Evolutionary conservation across 371 early-diverging fungal genomes (phyloP), one percentile per base, ranked within the genome.

Genomic region (Circinella minor): DNA sequence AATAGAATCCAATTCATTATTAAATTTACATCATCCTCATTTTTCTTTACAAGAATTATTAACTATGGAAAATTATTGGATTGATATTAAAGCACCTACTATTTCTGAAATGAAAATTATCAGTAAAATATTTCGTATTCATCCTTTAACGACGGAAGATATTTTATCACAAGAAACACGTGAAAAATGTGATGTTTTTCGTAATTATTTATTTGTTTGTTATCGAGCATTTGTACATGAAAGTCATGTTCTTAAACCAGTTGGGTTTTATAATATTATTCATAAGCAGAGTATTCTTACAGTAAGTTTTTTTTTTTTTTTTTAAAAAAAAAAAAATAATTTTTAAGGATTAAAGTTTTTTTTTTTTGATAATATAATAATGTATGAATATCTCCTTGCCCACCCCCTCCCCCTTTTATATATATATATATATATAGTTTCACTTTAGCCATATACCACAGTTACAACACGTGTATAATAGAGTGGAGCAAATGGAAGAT

Each of bases 131-230:
- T 90, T 88, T 67, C 74, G 85, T 36, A 85, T 90, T 18, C 90
- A 96, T 74, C 95, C 97, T 27, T 78, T 97, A 11, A 97, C 95
- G 1, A 88, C 88, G n/a, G 97, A 97, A 77, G 96, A 96, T 69
- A 93, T 96, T 57, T 80, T 92, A 77, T 89, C 90, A 34, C 90
- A 96, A 66, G 97, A 96, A 67, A 91, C 84, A 1, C 85, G 96
- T 2, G 96, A 96, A 77, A 96, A 98, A 71, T 94, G 93, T 75
- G 97, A 98, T 77, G 79, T 92, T 59, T 96, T 95, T 72, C 78
- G 88, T 15, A 88, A 90, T 70, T 96, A 98, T 79, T 91, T 93
- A 73, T 97, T 97, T 85, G 88, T 95, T 10, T 90, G 90, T 74
- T 93, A 94, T 74, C 89, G 94, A n/a, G 85, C 90, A 8, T 90